Conservation (phyloP, 805 yeast genomes). For the Candida glaebosa region DNA sequence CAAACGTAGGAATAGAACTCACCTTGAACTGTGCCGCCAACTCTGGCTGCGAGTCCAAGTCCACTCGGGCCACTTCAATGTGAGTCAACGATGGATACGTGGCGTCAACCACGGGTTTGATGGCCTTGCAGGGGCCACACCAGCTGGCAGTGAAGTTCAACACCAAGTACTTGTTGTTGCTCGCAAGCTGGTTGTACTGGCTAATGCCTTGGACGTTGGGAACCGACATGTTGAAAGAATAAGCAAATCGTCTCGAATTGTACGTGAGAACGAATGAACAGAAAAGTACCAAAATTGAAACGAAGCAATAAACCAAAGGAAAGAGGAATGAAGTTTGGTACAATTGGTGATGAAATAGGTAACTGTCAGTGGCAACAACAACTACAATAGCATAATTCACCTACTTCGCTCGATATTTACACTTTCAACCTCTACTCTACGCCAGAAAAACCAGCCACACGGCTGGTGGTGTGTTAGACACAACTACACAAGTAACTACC, state of each 20-base stretch:
- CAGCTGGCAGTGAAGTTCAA: slow-evolving; percentile 56
- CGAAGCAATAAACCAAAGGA: neutral
- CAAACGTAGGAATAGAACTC: slow-evolving; percentile 39
- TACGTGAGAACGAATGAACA: too few species aligned
- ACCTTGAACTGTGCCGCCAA: slow-evolving; percentile 32
- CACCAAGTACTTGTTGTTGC: slow-evolving; percentile 36
- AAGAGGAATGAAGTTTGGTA: too few species aligned
- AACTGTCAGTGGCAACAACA: too few species aligned
- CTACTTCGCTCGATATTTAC: too few species aligned
- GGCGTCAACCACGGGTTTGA: slow-evolving; percentile 44
- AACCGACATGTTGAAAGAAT: slow-evolving; percentile 17
- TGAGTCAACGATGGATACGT: slow-evolving; percentile 28
- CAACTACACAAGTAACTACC: too few species aligned
- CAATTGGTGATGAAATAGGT: too few species aligned
- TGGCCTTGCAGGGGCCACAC: slow-evolving; percentile 57
- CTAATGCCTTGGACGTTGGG: slow-evolving; percentile 26
- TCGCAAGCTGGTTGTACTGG: slow-evolving; percentile 30
- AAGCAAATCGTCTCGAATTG: too few species aligned
- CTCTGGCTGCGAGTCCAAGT: slow-evolving; percentile 37
- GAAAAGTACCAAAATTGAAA: neutral
- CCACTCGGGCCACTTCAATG: slow-evolving; percentile 44
- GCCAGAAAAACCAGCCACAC: too few species aligned
- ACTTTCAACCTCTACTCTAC: too few species aligned
- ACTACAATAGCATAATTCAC: too few species aligned
- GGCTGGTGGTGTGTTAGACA: too few species aligned